Percentiles rank a stretch among this genome's conserved stretches.
Conservation (phyloP, 2,329 filamentous ascomycete species). For the Hypoxylon sp. region DNA sequence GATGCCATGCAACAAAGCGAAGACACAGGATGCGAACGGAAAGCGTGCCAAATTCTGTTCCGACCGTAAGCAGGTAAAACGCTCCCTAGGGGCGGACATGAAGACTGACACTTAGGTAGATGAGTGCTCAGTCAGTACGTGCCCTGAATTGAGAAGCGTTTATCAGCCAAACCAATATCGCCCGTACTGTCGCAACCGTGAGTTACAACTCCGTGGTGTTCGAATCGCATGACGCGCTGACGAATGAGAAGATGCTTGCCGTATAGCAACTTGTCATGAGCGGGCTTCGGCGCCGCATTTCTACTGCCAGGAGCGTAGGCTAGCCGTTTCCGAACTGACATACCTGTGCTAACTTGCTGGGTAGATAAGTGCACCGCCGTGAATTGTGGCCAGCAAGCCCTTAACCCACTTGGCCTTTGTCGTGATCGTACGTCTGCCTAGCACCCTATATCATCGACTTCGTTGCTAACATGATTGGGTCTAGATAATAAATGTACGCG, state of each 20-base stretch:
- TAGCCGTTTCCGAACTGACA: not conserved
- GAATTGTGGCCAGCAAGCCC: not conserved
- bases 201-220: not conserved
- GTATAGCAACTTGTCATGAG: not conserved
- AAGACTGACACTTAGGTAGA: not conserved
- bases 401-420: not conserved
- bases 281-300: not conserved
- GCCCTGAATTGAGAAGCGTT: not conserved
- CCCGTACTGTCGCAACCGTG: not conserved
- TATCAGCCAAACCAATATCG: not conserved
- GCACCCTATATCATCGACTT: not conserved
- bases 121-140: not conserved
- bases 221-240: not conserved
- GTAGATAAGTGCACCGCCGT: not conserved
- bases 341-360: not conserved
- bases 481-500: slow-evolving; percentile 25
- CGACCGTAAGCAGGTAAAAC: not conserved
- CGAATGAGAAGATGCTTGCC: not conserved
- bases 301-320: not conserved
- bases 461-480: slow-evolving; percentile 1
- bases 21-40: not conserved
- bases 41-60: not conserved
- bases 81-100: not conserved
- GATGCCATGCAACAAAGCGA: not conserved
- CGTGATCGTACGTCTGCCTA: not conserved